Base-by-base conservation (phyloP, 2,329 filamentous ascomycete species). In the Colletotrichum neosansevieriae region DNA sequence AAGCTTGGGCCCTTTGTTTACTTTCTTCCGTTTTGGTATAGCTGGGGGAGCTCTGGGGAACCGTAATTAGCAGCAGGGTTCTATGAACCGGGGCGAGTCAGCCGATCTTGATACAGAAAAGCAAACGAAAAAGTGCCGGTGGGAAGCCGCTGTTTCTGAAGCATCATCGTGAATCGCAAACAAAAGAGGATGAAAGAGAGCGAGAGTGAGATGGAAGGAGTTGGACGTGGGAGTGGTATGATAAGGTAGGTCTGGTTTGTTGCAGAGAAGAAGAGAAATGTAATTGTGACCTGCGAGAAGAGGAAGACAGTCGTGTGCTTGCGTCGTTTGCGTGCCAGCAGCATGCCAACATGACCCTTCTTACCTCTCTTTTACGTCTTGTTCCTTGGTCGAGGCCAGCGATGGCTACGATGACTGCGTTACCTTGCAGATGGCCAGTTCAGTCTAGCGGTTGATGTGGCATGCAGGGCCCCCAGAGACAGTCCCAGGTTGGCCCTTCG, bases 1-100 rank as follows among this genome's bases (percentile, higher is more conserved):
- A 69, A 75, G 76, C 75, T 78, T 74, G 75, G 77, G 69, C 74
- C 77, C 73, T 79, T 81, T 81, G 80, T 80, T 81, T 80, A 80
- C 78, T 75, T 76, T 76, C 76, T 73, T 75, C 78, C 79, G 74
- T 72, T 76, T 78, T 76, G 71, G 77, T 78, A 79, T 73, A 77
- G 75, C 77, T 77, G 71, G 67, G 54, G 67, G 49, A 66, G 61
- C 56, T 66, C 56, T 54, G 66, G 56, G 66, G 66, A 54, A 40
- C 61, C 62, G 66, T 57, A 66, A 69, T 59, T 69, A 56, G 66
- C 54, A 69, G 61, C 61, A 65, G 67, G 62, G 61, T 69, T 54
- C 67, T 59, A 66, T 45, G 58, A 59, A 45, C 67, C 57, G 59
- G 67, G 69, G 53, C 66, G 59, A 61, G 65, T 71, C 64, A 58